Evolutionary conservation across 768 basidiomycete species (phyloP).

Genomic region (Nidularia sp.): DNA sequence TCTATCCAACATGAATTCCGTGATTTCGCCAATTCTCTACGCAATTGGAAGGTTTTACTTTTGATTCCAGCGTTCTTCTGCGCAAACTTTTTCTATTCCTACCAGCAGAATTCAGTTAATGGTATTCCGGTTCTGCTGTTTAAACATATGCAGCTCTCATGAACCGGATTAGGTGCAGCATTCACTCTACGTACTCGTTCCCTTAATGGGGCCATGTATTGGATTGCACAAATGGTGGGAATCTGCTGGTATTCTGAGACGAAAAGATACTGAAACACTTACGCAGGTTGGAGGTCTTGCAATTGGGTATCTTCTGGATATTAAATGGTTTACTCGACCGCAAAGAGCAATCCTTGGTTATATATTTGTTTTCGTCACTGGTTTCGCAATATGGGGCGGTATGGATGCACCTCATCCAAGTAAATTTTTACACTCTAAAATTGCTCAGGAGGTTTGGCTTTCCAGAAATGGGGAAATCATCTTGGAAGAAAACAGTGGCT

Average conservation of each 20-base stretch:
- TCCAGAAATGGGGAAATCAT: slow-evolving; percentile 19
- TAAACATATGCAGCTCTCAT: not conserved
- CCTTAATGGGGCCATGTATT: slow-evolving; percentile 22
- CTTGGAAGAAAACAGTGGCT: slow-evolving; percentile 19
- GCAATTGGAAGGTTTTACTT: slow-evolving; percentile 19
- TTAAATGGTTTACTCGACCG: slow-evolving; percentile 21
- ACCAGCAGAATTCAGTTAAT: slow-evolving; percentile 22
- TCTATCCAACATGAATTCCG: slow-evolving; percentile 13
- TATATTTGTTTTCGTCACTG: slow-evolving; percentile 17
- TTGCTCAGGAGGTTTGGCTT: slow-evolving; percentile 16
- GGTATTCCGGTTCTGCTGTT: slow-evolving; percentile 6
- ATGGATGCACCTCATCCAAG: not conserved
- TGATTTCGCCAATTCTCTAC: slow-evolving; percentile 13
- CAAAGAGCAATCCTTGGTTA: slow-evolving; percentile 19
- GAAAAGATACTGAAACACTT: not conserved
- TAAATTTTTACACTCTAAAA: not conserved
- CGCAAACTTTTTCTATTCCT: slow-evolving; percentile 26
- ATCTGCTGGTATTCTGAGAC: not conserved
- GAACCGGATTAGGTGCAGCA: slow-evolving; percentile 10
- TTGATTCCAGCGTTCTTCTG: slow-evolving; percentile 24
- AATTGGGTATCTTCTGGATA: slow-evolving; percentile 19
- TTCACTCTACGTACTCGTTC: slow-evolving; percentile 22
- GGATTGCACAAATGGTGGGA: slow-evolving; percentile 23
- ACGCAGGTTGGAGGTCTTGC: slow-evolving; percentile 17
- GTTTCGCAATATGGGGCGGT: slow-evolving; percentile 23